Evolutionary conservation across 345 rosid genomes (phyloP), one percentile per base, ranked within the genome.

Genomic region (Linum tenue): DNA sequence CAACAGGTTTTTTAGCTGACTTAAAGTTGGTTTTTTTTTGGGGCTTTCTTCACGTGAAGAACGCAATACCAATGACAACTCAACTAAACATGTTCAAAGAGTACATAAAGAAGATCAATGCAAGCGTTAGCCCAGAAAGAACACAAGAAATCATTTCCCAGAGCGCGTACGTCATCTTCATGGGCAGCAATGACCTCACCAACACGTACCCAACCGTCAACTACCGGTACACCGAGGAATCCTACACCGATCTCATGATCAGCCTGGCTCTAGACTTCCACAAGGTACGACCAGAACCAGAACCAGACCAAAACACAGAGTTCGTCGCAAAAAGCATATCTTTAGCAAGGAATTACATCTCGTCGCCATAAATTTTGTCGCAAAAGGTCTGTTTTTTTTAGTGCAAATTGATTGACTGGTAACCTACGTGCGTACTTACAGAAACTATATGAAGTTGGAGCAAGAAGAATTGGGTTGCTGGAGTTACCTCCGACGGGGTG

Each of bases 401-500:
- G 31, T 31, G 3, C 11, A 44, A 5, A 2, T 44, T 9, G 51
- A 5, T 4, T 5, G 51, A 14, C 7, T 44, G 51, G 31, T 22
- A 22, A 22, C 31, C 31, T 22, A 22, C 31, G 31, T 22, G 31
- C 31, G 31, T 22, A 22, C 31, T 22, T 22, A 22, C 73, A 88
- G 91, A 86, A 80, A 39, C 76, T 88, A 0, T 70, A 80, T 59
- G 76, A 67, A 57, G 8, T 79, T 0, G 96, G 96, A 69, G 91
- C 86, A 10, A 79, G 89, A 69, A 83, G 81, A 58, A 41, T 87
- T 12, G 87, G 72, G 56, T 72, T 84, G 2, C 4, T 84, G 7
- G 55, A 87, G 59, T 44, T 77, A 70, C 86, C 92, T 4, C 86
- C 89, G 39, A 64, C 86, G 8, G 96, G 98, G 15, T 87, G 96